Evolutionary conservation across 345 rosid genomes (phyloP), one percentile per base, ranked within the genome.

Genomic region (Passiflora organensis): DNA sequence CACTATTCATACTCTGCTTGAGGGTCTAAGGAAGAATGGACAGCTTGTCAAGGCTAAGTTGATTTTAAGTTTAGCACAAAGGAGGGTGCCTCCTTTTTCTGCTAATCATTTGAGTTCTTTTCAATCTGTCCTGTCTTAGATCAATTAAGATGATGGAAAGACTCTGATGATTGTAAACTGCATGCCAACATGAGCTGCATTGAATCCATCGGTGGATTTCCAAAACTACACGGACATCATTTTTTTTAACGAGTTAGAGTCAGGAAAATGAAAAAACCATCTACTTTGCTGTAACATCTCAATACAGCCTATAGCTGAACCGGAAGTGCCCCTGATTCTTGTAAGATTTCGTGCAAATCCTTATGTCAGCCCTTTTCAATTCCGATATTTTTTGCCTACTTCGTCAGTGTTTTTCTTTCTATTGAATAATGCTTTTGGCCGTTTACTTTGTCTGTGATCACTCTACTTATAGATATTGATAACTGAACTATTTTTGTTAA

Each of bases 11-110:
- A 36, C 73, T 41, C 62, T 88, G 70, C 74, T 88, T 38, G 59
- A 69, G 19, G 90, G 86, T 58, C 82, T 88, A 10, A 74, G 62
- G 60, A 72, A 56, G 62, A 76, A 56, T 25, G 78, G 79, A 20
- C 66, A 78, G 60, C 49, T 65, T 64, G 74, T 42, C 19, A 82
- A 75, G 70, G 94, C 83, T 55, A 78, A 70, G 72, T 23, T 64
- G 71, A 73, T 83, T 45, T 32, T 78, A 68, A 53, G 12, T 39
- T 74, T 83, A 58, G 81, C 68, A 64, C 54, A 46, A 50, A 73
- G 55, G 69, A 70, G 78, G 58, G 70, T 58, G 11, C 94, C 96
- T 14, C 88, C 83, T 53, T 80, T 85, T 66, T 60, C 79, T 67
- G 61, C 78, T 14, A 73, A 60, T 24, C 82, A 78, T 64, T 71